Base-by-base conservation (phyloP, 768 basidiomycete genomes). In the Cystobasidium tubakii region DNA sequence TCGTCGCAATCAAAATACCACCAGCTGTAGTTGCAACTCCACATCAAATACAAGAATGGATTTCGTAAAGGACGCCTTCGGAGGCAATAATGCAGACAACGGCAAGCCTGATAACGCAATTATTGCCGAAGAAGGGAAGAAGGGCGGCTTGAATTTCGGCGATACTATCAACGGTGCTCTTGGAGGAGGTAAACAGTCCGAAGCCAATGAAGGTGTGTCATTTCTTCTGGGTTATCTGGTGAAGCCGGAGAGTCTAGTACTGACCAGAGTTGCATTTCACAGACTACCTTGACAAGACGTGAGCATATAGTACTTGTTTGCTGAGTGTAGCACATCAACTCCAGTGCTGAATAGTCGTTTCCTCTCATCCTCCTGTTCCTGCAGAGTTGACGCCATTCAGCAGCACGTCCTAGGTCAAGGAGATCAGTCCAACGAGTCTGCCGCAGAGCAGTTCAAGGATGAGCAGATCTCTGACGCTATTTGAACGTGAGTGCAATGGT, bases 241-340 rank as follows among this genome's bases (percentile, higher is more conserved):
- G 46, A 50, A 9, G 46, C 7, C 15, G 4, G 46, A 12, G 46
- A 50, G 4, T 6, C 46, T 3, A 9, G n/a, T 34, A 17, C 64
- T 34, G 13, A 29, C 27, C 6, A 6, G 7, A 9, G 9, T 36
- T 6, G 10, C 6, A 17, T 15, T 13, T 50, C 29, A 54, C 46
- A 69, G 66, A 69, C 31, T 50, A 50, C n/a, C 46, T 69, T 13
- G 66, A 69, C 50, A 69, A 69, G 46, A 27, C 66, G 66, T 69
- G 42, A 53, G 66, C 27, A 25, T 27, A 29, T 29, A n/a, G 27
- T 55, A 23, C 27, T n/a, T 9, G 9, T 15, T 12, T 12, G 33
- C 33, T 27, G 25, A 29, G n/a, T 55, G 53, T 29, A n/a, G n/a
- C 27, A 55, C 21, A n/a, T n/a, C n/a, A 42, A 55, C 53, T 55